A percentile compares a stretch with the other conserved stretches of the same genome.
Conservation (phyloP, 768 basidiomycete genomes). For the Dacryopinax primogenitus region DNA sequence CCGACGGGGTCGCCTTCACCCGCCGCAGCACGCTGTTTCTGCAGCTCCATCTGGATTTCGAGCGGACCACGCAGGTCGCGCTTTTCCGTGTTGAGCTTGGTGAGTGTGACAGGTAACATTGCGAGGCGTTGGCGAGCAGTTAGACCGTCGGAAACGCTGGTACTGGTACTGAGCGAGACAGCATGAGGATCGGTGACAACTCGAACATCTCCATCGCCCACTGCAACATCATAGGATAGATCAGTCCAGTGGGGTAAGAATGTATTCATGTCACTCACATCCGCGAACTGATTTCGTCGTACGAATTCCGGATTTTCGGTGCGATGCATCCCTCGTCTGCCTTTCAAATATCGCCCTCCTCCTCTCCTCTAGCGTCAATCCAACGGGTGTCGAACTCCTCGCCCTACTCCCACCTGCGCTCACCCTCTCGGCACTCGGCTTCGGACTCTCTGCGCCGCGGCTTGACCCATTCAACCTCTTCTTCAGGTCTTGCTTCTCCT, state of each 20-base stretch:
- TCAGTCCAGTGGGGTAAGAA: neutral
- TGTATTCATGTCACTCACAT: neutral
- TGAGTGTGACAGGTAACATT: neutral
- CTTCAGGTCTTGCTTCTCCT: neutral
- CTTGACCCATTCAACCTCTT: neutral
- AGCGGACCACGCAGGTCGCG: constrained; percentile 1
- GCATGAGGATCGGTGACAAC: neutral
- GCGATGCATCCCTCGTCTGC: neutral
- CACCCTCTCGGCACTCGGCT: neutral
- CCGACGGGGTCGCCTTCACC: neutral
- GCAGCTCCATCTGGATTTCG: neutral
- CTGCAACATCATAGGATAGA: neutral
- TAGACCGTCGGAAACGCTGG: neutral
- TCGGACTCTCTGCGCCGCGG: neutral
- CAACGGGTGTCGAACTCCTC: constrained; percentile 2
- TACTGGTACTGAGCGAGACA: neutral
- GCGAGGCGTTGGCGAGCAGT: constrained; percentile 1
- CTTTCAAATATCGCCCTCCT: neutral
- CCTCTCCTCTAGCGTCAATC: neutral
- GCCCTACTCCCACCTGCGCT: neutral
- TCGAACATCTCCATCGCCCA: neutral
- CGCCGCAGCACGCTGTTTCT: neutral
- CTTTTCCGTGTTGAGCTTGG: neutral
- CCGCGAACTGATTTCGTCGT: neutral
- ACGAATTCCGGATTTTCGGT: neutral